Conservation (phyloP, 345 rosid genomes). For the Eucalyptus pauciflora region DNA sequence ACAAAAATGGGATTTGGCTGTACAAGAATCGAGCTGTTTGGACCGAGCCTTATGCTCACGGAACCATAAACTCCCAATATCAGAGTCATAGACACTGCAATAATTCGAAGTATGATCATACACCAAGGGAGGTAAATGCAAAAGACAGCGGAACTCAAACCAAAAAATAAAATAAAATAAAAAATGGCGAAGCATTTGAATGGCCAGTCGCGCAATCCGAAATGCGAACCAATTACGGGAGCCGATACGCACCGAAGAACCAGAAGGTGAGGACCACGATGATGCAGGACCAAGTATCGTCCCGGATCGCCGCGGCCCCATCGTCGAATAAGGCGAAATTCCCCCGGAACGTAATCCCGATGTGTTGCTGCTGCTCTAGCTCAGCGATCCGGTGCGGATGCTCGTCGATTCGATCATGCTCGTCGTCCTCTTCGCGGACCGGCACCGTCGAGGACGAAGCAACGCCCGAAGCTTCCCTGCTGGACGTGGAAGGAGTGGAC, state of each 20-base stretch:
- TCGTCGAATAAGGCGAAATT: constrained; percentile 17
- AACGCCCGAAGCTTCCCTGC: constrained; percentile 1
- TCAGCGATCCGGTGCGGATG: constrained; percentile 17
- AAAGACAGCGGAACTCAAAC: background rate
- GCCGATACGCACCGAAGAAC: constrained; percentile 55
- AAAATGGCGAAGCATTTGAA: background rate
- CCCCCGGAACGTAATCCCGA: constrained; percentile 18
- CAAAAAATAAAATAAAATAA: background rate
- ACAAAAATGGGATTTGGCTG: constrained; percentile 72
- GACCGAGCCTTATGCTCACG: constrained; percentile 49
- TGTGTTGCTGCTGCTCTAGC: constrained; percentile 28
- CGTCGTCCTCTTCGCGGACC: constrained; percentile 36
- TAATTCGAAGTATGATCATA: background rate
- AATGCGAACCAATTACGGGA: background rate
- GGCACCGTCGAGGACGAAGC: constrained; percentile 14
- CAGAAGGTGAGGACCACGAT: constrained; percentile 82
- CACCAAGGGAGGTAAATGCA: background rate
- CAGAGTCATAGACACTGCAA: constrained; percentile 79
- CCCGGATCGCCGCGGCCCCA: constrained; percentile 21
- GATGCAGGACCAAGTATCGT: constrained; percentile 85
- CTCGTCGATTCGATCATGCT: constrained; percentile 5
- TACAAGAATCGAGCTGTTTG: constrained; percentile 54
- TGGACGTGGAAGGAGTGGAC: background rate
- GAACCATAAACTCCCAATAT: constrained; percentile 85
- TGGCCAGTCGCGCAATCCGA: background rate